phyloP scores from a whole-genome alignment of 805 yeast species.

The Groenewaldozyma salmanticensis region DNA sequence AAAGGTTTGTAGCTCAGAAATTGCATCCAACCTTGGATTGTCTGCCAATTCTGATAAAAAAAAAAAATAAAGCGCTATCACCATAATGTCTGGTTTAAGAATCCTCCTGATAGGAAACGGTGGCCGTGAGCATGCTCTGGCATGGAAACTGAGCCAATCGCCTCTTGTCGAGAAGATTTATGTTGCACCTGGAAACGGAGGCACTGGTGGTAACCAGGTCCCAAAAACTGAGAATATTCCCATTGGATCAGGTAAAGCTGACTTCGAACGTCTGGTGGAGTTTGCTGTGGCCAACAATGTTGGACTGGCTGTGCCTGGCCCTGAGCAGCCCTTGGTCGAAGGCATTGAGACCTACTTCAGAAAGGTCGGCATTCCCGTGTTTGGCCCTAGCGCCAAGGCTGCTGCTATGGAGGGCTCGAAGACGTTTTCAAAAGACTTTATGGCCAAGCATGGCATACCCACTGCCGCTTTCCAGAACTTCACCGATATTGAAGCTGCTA shows the following conservation, averaged over 20 bases:
- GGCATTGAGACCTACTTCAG: slow-evolving; percentile 70
- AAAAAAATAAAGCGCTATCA: too few species aligned
- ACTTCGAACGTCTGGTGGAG: slow-evolving; percentile 58
- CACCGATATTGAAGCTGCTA: slow-evolving; percentile 66
- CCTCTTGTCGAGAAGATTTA: slow-evolving; percentile 57
- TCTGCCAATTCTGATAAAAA: too few species aligned
- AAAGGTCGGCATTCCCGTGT: slow-evolving; percentile 84
- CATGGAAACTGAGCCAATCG: slow-evolving; percentile 84
- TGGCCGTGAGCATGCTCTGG: slow-evolving; percentile 97
- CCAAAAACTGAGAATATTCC: slow-evolving; percentile 60
- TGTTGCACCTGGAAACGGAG: slow-evolving; percentile 98
- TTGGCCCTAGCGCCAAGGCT: slow-evolving; percentile 90
- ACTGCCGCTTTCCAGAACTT: slow-evolving; percentile 88
- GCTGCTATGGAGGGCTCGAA: slow-evolving; percentile 96
- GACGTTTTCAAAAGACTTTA: slow-evolving; percentile 85
- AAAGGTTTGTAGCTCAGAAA: background rate
- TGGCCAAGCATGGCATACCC: slow-evolving; percentile 87
- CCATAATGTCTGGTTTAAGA: slow-evolving; percentile 31
- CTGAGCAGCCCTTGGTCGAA: slow-evolving; percentile 97
- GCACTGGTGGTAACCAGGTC: slow-evolving; percentile 46
- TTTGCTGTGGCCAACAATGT: slow-evolving; percentile 65
- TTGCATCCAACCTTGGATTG: too few species aligned
- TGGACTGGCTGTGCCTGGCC: slow-evolving; percentile 86
- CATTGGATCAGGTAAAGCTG: slow-evolving; percentile 53
- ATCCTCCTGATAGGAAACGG: slow-evolving; percentile 91